Conservation (phyloP, 1,139 yeast species). For the Dujonia santamariae region DNA sequence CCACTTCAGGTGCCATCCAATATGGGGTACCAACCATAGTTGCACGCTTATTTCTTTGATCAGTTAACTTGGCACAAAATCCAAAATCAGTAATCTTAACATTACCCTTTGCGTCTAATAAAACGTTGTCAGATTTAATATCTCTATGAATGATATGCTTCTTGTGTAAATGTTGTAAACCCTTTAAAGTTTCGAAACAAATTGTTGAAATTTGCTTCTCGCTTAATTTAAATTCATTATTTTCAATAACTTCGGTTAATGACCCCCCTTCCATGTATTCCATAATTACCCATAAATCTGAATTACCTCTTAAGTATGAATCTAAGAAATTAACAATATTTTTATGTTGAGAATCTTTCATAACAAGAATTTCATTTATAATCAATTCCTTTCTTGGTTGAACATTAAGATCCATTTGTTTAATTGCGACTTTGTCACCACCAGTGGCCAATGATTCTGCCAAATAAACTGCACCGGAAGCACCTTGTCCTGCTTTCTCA, state of each 20-base stretch:
- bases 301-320: conserved; percentile 39
- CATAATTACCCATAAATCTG: conserved; percentile 85
- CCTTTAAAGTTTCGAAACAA: conserved; percentile 88
- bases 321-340: conserved; percentile 48
- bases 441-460: conserved; percentile 60
- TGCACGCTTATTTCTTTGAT: conserved; percentile 88
- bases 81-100: conserved; percentile 98
- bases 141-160: conserved; percentile 95
- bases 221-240: conserved; percentile 59
- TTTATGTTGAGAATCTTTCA: conserved; percentile 48
- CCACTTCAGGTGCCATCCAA: conserved; percentile 99
- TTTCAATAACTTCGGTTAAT: conserved; percentile 86
- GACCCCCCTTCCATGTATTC: conserved; percentile 86
- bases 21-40: conserved; percentile 99
- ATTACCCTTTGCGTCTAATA: conserved; percentile 80
- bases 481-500: conserved; percentile 99
- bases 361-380: conserved; percentile 50
- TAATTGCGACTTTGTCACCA: conserved; percentile 69
- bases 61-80: conserved; percentile 94
- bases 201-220: conserved; percentile 87
- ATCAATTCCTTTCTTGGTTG: conserved; percentile 95
- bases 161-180: conserved; percentile 85
- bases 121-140: conserved; percentile 90
- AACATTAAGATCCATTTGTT: conserved; percentile 90
- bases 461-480: conserved; percentile 91